Evolutionary conservation across 257 asterid species (phyloP).

Genomic region (Catharanthus roseus): DNA sequence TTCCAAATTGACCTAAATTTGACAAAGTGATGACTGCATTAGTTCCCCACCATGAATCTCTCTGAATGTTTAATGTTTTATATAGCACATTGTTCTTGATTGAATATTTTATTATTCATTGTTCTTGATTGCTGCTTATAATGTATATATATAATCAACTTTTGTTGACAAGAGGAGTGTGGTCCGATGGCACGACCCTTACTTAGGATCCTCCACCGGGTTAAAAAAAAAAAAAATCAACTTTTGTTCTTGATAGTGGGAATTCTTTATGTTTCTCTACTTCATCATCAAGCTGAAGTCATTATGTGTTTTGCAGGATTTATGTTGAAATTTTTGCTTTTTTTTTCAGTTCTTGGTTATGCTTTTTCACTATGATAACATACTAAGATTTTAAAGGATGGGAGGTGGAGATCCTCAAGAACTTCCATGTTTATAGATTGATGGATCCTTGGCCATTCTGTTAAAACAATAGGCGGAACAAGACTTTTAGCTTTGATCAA

Average conservation of each 20-base stretch:
- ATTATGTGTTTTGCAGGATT: not conserved
- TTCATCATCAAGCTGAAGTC: not conserved
- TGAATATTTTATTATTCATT: not conserved
- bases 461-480: too few relatives aligned
- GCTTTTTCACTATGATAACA: too few relatives aligned
- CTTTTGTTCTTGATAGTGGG: not conserved
- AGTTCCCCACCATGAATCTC: not conserved
- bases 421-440: not conserved
- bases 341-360: not conserved
- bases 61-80: not conserved
- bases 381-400: too few relatives aligned
- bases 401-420: not conserved
- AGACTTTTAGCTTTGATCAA: too few relatives aligned
- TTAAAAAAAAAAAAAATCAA: too few relatives aligned
- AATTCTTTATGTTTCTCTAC: not conserved
- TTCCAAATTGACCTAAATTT: conserved; percentile 10
- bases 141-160: too few relatives aligned
- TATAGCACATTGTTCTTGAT: not conserved
- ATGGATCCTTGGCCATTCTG: not conserved
- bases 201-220: too few relatives aligned
- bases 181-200: too few relatives aligned
- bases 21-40: too few relatives aligned
- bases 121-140: not conserved
- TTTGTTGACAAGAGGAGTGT: too few relatives aligned
- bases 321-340: not conserved